Evolutionary conservation across 148 eudicot genomes (phyloP).

Genomic region (Chenopodium album): DNA sequence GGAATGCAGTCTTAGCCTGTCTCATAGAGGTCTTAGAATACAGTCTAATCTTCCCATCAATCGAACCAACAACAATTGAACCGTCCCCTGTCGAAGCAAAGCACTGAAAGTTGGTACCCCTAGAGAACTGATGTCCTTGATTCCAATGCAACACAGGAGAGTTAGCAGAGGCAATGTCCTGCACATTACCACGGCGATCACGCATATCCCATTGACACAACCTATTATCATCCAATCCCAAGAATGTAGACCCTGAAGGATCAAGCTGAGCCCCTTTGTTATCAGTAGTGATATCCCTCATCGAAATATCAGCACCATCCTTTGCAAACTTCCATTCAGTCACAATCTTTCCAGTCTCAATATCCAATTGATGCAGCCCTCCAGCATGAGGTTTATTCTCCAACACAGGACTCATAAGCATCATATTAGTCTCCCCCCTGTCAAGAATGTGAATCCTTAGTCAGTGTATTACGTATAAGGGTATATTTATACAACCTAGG

Average conservation of each 20-base stretch:
- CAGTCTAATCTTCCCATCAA: conserved; percentile 93
- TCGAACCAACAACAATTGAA: conserved; percentile 88
- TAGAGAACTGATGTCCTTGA: conserved; percentile 88
- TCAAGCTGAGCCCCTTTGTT: conserved; percentile 82
- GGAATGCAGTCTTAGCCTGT: conserved; percentile 95
- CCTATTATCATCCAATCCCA: conserved; percentile 90
- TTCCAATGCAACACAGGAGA: conserved; percentile 87
- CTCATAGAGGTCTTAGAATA: conserved; percentile 93
- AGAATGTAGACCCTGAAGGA: conserved; percentile 83
- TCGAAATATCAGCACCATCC: conserved; percentile 74
- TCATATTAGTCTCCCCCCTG: conserved; percentile 93
- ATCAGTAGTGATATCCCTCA: conserved; percentile 91
- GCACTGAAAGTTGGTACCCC: conserved; percentile 93
- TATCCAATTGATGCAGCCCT: conserved; percentile 85
- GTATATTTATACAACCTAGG: too few relatives aligned
- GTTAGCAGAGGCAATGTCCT: conserved; percentile 39
- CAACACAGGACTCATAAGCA: conserved; percentile 73
- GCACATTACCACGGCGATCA: conserved; percentile 77
- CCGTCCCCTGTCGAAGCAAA: conserved; percentile 98
- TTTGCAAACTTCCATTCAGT: conserved; percentile 94
- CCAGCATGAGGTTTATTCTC: conserved; percentile 71
- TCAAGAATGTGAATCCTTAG: too few relatives aligned
- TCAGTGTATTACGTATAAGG: too few relatives aligned
- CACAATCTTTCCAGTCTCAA: conserved; percentile 87
- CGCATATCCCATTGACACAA: conserved; percentile 98